phyloP scores from a whole-genome alignment of 108 stramenopile genomes.

The Conticribra guillardii region DNA sequence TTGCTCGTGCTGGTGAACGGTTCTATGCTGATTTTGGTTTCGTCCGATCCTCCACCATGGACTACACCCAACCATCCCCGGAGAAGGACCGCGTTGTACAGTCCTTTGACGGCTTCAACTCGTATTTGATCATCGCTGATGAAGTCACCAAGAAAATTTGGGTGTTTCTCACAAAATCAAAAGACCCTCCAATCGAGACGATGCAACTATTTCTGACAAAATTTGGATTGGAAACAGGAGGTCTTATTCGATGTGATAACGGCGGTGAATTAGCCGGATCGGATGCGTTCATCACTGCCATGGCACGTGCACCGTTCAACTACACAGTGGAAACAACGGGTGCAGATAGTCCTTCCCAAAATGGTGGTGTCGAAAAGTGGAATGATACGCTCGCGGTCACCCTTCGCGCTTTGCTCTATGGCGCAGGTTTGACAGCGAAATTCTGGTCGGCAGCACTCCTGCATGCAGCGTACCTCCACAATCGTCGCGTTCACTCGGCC shows the following conservation, averaged over 20 bases:
- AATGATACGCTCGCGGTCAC: neutral
- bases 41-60: neutral
- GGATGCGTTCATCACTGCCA: neutral
- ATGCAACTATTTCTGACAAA: neutral
- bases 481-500: neutral
- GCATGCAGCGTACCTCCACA: conserved; percentile 2
- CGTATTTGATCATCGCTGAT: conserved; percentile 6
- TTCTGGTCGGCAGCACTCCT: neutral
- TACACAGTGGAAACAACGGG: neutral
- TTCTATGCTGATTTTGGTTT: conserved; percentile 16
- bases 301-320: neutral
- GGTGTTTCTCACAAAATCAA: conserved; percentile 17
- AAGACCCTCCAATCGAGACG: conserved; percentile 8
- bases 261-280: conserved; percentile 11
- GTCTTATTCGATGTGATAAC: conserved; percentile 6
- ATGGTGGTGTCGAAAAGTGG: neutral
- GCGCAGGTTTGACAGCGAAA: neutral
- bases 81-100: conserved; percentile 1
- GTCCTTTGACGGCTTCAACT: conserved; percentile 10
- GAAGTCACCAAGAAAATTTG: neutral
- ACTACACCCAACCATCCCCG: neutral
- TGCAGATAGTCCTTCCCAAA: conserved; percentile 1
- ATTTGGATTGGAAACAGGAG: neutral
- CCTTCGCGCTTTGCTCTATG: neutral
- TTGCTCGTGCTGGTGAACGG: neutral